Conservation (phyloP, 768 basidiomycete genomes). For the Tulasnella sp. region DNA sequence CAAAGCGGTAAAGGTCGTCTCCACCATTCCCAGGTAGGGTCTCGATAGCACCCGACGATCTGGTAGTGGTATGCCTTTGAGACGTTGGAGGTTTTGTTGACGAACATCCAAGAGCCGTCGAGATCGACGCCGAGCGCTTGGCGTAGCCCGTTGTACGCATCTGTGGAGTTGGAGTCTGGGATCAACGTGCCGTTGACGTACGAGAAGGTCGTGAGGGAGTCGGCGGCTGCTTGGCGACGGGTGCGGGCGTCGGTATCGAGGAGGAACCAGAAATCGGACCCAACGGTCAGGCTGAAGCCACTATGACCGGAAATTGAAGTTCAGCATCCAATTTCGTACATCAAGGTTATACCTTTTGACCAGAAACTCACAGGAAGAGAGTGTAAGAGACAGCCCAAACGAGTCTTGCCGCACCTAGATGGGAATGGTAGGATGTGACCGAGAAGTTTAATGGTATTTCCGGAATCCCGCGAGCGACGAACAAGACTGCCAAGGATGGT, state of each 20-base stretch:
- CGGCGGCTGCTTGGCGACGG: constrained; percentile 35
- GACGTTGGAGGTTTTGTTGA: constrained; percentile 16
- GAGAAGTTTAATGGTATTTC: not conserved
- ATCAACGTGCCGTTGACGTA: constrained; percentile 58
- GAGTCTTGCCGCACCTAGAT: constrained; percentile 48
- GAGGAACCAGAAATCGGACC: constrained; percentile 66
- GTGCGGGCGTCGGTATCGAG: constrained; percentile 47
- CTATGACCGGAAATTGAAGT: constrained; percentile 15
- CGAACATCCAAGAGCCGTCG: constrained; percentile 23
- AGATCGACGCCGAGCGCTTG: constrained; percentile 51
- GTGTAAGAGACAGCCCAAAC: constrained; percentile 85
- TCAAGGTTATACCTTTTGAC: not conserved
- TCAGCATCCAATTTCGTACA: not conserved
- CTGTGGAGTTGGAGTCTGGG: constrained; percentile 39
- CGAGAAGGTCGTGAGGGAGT: constrained; percentile 39
- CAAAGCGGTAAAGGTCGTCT: constrained; percentile 69
- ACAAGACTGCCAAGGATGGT: not conserved
- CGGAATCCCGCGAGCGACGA: not conserved
- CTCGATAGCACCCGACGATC: constrained; percentile 60
- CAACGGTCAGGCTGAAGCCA: constrained; percentile 78
- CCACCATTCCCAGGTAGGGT: constrained; percentile 54
- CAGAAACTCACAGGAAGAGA: constrained; percentile 39
- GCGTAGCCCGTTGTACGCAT: constrained; percentile 18
- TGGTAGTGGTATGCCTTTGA: constrained; percentile 41
- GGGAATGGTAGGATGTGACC: constrained; percentile 41